Evolutionary conservation across 805 yeast species (phyloP).

Genomic region (Kurtzmaniella cleridarum): DNA sequence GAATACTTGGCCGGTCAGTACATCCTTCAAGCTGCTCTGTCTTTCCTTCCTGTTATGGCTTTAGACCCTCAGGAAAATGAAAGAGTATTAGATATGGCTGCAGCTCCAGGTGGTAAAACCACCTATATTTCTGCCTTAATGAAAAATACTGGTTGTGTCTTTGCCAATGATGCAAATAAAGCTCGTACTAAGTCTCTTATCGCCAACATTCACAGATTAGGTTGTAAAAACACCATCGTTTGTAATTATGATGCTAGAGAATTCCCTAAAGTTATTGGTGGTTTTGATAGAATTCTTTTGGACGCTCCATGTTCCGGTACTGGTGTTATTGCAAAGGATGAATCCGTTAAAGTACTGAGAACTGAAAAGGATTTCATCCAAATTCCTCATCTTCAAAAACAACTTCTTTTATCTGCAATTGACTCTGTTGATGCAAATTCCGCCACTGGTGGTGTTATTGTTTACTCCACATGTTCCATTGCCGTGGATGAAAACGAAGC

Average conservation of each 20-base stretch:
- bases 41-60: conserved; percentile 97
- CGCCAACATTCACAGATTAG: conserved; percentile 95
- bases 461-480: conserved; percentile 96
- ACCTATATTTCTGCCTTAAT: conserved; percentile 91
- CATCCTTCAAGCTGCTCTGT: conserved; percentile 96
- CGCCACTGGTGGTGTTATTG: conserved; percentile 87
- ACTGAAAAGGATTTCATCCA: conserved; percentile 95
- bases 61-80: conserved; percentile 96
- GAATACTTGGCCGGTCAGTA: conserved; percentile 98
- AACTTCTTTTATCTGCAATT: conserved; percentile 86
- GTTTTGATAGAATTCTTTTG: conserved; percentile 87
- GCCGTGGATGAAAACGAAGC: conserved; percentile 98
- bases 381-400: conserved; percentile 95
- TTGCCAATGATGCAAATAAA: conserved; percentile 96
- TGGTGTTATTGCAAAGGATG: conserved; percentile 97
- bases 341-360: conserved; percentile 86
- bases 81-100: conserved; percentile 96
- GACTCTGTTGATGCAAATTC: conserved; percentile 95
- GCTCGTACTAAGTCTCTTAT: conserved; percentile 93
- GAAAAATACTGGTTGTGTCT: conserved; percentile 96
- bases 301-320: conserved; percentile 99
- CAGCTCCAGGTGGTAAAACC: conserved; percentile 99
- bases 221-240: conserved; percentile 93
- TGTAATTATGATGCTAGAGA: conserved; percentile 98
- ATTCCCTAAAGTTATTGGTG: conserved; percentile 97